Percentiles rank a stretch among this genome's conserved stretches.
phyloP scores from a whole-genome alignment of 371 early-diverging fungal species.

The Chytridium lagenaria region DNA sequence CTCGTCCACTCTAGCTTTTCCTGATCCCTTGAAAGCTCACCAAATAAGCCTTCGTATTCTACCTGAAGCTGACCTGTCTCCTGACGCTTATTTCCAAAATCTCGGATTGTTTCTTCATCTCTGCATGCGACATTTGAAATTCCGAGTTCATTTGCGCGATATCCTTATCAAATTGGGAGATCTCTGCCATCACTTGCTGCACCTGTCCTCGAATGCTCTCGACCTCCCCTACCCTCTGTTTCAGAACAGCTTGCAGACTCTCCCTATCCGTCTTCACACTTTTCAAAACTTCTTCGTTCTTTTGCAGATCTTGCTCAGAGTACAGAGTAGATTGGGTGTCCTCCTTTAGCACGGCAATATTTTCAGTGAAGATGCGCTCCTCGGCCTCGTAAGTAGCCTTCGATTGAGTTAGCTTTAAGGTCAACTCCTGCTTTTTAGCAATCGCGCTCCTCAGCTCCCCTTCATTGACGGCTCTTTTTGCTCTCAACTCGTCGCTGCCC shows the following conservation, averaged over 20 bases:
- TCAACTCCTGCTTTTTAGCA: conserved; percentile 46
- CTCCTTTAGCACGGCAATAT: conserved; percentile 31
- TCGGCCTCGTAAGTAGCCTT: conserved; percentile 54
- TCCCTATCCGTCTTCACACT: conserved; percentile 34
- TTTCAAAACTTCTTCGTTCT: conserved; percentile 37
- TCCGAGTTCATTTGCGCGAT: conserved; percentile 29
- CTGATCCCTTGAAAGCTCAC: conserved; percentile 22
- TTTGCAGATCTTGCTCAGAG: conserved; percentile 34
- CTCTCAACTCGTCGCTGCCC: not conserved
- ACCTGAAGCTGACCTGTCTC: conserved; percentile 31
- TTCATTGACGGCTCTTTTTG: conserved; percentile 40
- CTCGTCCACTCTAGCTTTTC: not conserved
- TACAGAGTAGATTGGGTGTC: conserved; percentile 39
- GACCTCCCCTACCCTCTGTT: conserved; percentile 28
- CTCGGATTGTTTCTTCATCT: conserved; percentile 40
- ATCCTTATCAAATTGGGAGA: conserved; percentile 29
- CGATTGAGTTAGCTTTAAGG: conserved; percentile 44
- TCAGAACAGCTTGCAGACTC: conserved; percentile 29
- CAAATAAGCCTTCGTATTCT: conserved; percentile 44
- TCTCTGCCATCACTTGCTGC: conserved; percentile 25
- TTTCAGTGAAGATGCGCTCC: conserved; percentile 38
- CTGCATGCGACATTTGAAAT: conserved; percentile 36
- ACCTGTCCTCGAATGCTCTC: conserved; percentile 8
- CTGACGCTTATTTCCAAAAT: conserved; percentile 41
- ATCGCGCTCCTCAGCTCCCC: conserved; percentile 43